Evolutionary conservation across 176 grass and related monocot species (phyloP).

Genomic region (Eleusine indica): DNA sequence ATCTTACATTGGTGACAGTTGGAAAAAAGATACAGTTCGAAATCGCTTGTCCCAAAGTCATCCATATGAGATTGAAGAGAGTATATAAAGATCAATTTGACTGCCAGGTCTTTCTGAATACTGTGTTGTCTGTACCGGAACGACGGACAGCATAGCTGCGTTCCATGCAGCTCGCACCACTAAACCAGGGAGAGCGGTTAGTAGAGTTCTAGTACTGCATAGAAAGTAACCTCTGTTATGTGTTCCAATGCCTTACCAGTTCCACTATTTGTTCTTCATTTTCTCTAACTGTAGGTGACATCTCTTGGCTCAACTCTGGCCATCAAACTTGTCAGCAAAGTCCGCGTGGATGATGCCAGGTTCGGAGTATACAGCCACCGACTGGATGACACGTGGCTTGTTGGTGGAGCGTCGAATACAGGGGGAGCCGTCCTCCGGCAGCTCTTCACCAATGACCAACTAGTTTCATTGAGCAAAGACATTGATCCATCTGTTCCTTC

Average conservation of each 20-base stretch:
- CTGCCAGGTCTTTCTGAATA: slow-evolving; percentile 51
- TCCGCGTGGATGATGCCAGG: slow-evolving; percentile 62
- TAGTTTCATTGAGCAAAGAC: slow-evolving; percentile 46
- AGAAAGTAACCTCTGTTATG: no score
- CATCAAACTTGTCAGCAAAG: slow-evolving; percentile 74
- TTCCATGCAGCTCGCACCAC: slow-evolving; percentile 68
- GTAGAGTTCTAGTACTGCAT: background rate
- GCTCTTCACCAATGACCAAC: slow-evolving; percentile 64
- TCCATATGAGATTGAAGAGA: background rate
- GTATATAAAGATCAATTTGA: background rate
- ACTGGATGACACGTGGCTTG: slow-evolving; percentile 73
- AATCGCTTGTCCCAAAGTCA: background rate
- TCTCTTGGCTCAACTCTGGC: slow-evolving; percentile 74
- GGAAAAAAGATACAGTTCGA: background rate
- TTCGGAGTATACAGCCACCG: slow-evolving; percentile 90
- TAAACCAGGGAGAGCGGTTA: slow-evolving; percentile 66
- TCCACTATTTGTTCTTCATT: background rate
- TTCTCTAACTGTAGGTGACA: background rate
- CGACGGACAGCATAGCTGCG: slow-evolving; percentile 82
- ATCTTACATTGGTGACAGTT: no score
- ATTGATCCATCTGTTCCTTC: slow-evolving; percentile 57
- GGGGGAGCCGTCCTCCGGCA: slow-evolving; percentile 67
- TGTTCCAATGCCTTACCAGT: background rate
- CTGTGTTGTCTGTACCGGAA: slow-evolving; percentile 68
- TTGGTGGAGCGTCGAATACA: slow-evolving; percentile 79